Conservation (phyloP, 352 stramenopile genomes). For the Globisporangium barbulae region DNA sequence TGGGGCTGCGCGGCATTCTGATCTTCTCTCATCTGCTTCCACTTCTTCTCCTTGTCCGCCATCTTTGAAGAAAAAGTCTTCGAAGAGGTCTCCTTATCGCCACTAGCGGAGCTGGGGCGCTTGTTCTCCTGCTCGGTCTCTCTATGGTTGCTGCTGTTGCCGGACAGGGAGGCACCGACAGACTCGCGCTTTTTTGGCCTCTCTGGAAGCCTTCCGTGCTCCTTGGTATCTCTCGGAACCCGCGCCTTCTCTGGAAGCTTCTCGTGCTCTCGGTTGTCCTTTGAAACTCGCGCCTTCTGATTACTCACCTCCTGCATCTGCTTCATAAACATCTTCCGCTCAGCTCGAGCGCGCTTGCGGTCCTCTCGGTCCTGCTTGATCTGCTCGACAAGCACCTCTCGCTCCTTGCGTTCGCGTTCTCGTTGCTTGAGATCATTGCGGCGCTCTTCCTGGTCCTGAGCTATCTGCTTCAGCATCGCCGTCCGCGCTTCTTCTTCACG, state of each 20-base stretch:
- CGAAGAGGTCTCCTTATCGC: neutral
- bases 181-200: neutral
- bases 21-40: neutral
- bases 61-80: neutral
- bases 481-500: neutral
- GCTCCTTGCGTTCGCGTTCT: neutral
- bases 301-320: neutral
- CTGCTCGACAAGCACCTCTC: neutral
- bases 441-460: conserved; percentile 7
- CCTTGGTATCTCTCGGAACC: neutral
- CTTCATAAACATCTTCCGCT: neutral
- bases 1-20: neutral
- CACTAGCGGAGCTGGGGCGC: neutral
- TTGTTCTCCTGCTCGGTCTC: conserved; percentile 7
- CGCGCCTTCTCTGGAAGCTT: neutral
- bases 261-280: neutral
- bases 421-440: neutral
- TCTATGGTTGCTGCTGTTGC: neutral
- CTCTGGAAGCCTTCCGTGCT: neutral
- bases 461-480: conserved; percentile 6
- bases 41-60: neutral
- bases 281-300: neutral
- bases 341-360: neutral
- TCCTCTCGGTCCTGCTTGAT: conserved; percentile 5
- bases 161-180: neutral